These are phyloP conservation scores for Didymella keratinophila DNA, from an alignment of 2,329 filamentous ascomycete species.

Conservation along the genomic window DNA sequence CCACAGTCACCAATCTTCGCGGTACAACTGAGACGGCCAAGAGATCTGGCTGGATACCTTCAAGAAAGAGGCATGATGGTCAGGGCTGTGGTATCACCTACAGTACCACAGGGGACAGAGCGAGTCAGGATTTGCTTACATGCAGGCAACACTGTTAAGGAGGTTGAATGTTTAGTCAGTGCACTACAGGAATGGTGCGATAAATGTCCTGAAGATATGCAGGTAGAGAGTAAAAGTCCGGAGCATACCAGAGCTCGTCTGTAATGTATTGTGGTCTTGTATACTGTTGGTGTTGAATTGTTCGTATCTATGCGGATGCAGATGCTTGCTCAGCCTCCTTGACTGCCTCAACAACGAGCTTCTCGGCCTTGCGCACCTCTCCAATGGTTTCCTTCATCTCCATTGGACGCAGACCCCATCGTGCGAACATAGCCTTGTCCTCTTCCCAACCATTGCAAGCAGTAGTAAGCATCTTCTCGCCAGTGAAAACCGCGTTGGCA, in stretches of 20 bases:
- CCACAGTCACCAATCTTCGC: conserved; percentile 46
- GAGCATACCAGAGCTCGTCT: conserved; percentile 2
- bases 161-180: conserved; percentile 46
- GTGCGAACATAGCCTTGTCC: conserved; percentile 81
- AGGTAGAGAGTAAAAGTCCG: background rate
- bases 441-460: conserved; percentile 92
- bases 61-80: conserved; percentile 46
- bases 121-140: conserved; percentile 55
- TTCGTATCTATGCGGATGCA: conserved; percentile 5
- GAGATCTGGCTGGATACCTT: conserved; percentile 37
- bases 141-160: conserved; percentile 50
- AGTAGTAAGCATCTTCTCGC: conserved; percentile 94
- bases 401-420: conserved; percentile 86
- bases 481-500: conserved; percentile 93
- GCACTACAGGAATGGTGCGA: conserved; percentile 45
- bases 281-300: background rate
- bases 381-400: conserved; percentile 47
- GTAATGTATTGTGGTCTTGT: background rate
- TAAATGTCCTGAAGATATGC: background rate
- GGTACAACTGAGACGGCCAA: conserved; percentile 41
- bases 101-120: conserved; percentile 51
- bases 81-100: conserved; percentile 51
- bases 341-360: conserved; percentile 23
- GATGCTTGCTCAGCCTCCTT: conserved; percentile 20
- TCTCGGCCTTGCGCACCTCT: conserved; percentile 36